Conservation (phyloP, 2,329 filamentous ascomycete genomes). For the Mycogone perniciosa region DNA sequence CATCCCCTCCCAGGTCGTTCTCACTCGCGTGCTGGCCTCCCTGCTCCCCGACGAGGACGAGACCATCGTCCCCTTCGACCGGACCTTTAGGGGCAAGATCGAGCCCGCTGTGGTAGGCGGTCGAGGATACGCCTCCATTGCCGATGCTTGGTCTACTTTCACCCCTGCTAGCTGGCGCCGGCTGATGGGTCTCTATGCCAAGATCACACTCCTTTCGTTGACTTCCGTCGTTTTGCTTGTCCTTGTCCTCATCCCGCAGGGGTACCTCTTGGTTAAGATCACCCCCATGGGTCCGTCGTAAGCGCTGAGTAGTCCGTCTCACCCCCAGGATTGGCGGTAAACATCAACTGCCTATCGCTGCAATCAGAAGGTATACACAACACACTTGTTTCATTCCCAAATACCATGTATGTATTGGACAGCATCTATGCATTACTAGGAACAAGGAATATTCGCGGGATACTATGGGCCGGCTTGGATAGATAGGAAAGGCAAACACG, state of each 20-base stretch:
- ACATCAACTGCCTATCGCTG: too few species aligned
- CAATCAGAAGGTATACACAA: too few species aligned
- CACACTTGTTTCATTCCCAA: too few species aligned
- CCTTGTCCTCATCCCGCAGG: slow-evolving; percentile 44
- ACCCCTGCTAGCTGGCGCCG: slow-evolving; percentile 65
- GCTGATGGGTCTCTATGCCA: slow-evolving; percentile 67
- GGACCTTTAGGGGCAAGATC: slow-evolving; percentile 72
- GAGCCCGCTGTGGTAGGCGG: slow-evolving; percentile 69
- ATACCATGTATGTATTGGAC: too few species aligned
- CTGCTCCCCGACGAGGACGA: slow-evolving; percentile 76
- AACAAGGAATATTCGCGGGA: too few species aligned
- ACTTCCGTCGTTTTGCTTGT: slow-evolving; percentile 40
- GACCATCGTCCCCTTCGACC: slow-evolving; percentile 85
- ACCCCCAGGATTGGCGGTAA: too few species aligned
- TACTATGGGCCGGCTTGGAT: too few species aligned
- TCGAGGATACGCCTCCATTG: slow-evolving; percentile 61
- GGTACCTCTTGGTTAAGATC: slow-evolving; percentile 34
- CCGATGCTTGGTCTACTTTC: slow-evolving; percentile 76
- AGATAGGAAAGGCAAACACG: too few species aligned
- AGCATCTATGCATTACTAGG: too few species aligned
- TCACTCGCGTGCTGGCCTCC: slow-evolving; percentile 80
- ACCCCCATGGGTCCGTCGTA: neutral
- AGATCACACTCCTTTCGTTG: slow-evolving; percentile 55
- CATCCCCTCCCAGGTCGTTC: slow-evolving; percentile 69
- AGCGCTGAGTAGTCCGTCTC: neutral